Evolutionary conservation across 805 yeast species (phyloP), one percentile per base, ranked within the genome.

Genomic region (Wickerhamiella brachini): DNA sequence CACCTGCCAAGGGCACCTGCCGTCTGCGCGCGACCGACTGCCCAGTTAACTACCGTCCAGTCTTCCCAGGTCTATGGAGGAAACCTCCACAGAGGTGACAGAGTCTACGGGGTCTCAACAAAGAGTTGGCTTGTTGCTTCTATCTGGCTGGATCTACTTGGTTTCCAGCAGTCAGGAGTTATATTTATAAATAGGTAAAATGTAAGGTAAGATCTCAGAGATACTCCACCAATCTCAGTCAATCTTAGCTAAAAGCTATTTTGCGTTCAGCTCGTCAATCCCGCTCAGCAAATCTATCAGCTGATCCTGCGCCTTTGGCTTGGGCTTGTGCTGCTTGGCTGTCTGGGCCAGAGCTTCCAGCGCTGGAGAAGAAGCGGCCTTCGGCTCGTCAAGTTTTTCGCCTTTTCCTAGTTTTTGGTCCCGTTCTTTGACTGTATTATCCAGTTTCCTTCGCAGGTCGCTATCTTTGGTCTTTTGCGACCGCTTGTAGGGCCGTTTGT

Each of bases 401-500:
- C 47, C 47, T 3, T 18, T 34, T 9, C 31, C 39, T 5, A 23
- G 13, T 17, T 17, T 18, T 17, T 45, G 21, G 23, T 45, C 47
- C 12, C 39, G 21, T 13, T 45, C 39, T 45, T 29, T n/a, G 21
- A 29, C 47, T 10, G 21, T 44, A 13, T 39, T 15, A 18, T 47
- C 49, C 6, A 47, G 44, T 15, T 34, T 37, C n/a, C 21, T 10
- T 39, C 49, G 6, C 3, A 39, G 18, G 9, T 47, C 34, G 17
- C 22, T 38, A 24, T 47, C 49, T 26, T 39, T 47, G 7, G 21
- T 12, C 20, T 47, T 47, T 17, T 47, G 44, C 15, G 44, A n/a
- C n/a, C 37, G 18, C n/a, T 41, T 38, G 15, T 38, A 21, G 4
- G 43, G 17, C 38, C 21, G 39, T 12, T 12, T 21, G 12, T 34